Conservation (phyloP, 768 basidiomycete species). For the Collybia nuda region DNA sequence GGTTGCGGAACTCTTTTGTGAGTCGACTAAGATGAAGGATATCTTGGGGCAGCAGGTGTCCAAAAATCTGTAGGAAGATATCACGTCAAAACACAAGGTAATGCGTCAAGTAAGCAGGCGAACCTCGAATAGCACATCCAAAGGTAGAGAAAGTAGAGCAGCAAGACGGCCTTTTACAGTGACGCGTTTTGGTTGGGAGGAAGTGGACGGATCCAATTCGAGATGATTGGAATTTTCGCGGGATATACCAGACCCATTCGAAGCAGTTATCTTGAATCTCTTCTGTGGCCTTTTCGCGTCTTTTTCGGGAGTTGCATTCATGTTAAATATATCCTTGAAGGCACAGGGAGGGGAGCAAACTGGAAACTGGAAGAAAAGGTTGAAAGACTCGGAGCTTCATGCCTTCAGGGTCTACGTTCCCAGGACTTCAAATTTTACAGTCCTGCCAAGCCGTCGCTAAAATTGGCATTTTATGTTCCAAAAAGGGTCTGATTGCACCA, state of each 20-base stretch:
- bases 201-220: not conserved
- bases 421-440: too few species aligned
- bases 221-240: not conserved
- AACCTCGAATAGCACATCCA: constrained; percentile 12
- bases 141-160: constrained; percentile 2
- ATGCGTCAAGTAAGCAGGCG: not conserved
- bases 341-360: too few species aligned
- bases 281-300: constrained; percentile 6
- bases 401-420: too few species aligned
- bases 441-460: too few species aligned
- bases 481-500: too few species aligned
- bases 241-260: not conserved
- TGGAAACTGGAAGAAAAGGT: too few species aligned
- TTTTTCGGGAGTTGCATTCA: constrained; percentile 3
- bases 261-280: constrained; percentile 7
- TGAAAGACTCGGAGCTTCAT: too few species aligned
- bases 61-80: constrained; percentile 6
- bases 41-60: constrained; percentile 26
- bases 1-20: constrained; percentile 24
- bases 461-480: too few species aligned
- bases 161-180: not conserved
- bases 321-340: too few species aligned
- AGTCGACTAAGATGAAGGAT: constrained; percentile 28
- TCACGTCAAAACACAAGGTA: not conserved
- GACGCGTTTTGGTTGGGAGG: not conserved